A percentile compares a stretch with the other conserved stretches of the same genome.
Conservation (phyloP, 2,329 filamentous ascomycete species). For the Clonostachys solani region DNA sequence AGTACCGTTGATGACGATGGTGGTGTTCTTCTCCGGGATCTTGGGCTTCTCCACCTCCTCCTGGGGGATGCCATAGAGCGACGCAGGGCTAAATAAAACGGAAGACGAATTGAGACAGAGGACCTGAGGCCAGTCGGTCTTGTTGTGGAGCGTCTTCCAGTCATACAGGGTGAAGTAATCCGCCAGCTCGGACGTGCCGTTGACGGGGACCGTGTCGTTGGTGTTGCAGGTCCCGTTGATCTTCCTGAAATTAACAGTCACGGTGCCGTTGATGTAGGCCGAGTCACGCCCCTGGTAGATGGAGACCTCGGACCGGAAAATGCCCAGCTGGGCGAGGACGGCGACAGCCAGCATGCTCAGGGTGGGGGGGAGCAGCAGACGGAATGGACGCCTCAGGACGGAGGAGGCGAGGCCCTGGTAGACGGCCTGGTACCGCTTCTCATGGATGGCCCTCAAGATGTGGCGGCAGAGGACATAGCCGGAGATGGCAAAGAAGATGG, state of each 20-base stretch:
- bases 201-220: conserved; percentile 18
- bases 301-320: conserved; percentile 24
- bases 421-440: conserved; percentile 24
- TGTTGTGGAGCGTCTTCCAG: conserved; percentile 19
- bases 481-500: conserved; percentile 37
- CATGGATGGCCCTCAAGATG: conserved; percentile 27
- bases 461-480: conserved; percentile 35
- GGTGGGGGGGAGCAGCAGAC: conserved; percentile 32
- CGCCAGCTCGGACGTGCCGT: conserved; percentile 18
- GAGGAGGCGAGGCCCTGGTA: conserved; percentile 29
- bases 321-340: conserved; percentile 28
- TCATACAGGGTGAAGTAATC: conserved; percentile 18
- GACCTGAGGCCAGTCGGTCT: conserved; percentile 13
- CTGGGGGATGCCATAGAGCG: conserved; percentile 13
- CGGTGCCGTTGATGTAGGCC: conserved; percentile 30
- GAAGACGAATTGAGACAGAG: conserved; percentile 26
- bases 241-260: conserved; percentile 11
- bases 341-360: conserved; percentile 34
- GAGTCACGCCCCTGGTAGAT: conserved; percentile 31
- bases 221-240: conserved; percentile 12
- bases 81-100: conserved; percentile 16
- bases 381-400: conserved; percentile 29
- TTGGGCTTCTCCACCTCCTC: background rate
- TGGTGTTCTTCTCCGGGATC: background rate
- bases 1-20: no score